Percentiles rank a stretch among this genome's conserved stretches.
Conservation (phyloP, 2,329 filamentous ascomycete species). For the Diaporthe citri region DNA sequence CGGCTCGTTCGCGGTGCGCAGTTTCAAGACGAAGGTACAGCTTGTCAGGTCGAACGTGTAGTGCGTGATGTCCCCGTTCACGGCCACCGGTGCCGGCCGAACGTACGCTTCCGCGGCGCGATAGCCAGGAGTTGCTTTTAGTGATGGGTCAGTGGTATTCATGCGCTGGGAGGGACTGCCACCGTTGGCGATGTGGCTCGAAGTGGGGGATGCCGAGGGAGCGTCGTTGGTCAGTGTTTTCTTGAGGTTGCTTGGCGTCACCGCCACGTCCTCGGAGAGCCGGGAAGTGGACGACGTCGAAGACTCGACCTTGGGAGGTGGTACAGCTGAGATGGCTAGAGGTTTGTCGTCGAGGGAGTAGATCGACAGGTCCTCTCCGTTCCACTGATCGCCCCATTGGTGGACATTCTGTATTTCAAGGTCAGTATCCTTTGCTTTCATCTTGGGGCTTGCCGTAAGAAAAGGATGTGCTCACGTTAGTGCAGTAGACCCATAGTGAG, state of each 20-base stretch:
- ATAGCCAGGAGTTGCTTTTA: conserved; percentile 75
- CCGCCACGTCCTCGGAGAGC: conserved; percentile 58
- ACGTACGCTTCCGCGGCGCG: conserved; percentile 95
- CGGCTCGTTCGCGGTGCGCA: conserved; percentile 72
- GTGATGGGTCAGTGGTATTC: conserved; percentile 63
- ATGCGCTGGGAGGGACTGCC: conserved; percentile 15
- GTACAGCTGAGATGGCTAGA: conserved; percentile 61
- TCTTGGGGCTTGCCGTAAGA: not conserved
- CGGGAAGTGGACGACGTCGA: conserved; percentile 52
- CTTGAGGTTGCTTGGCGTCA: conserved; percentile 83
- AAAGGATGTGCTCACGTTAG: conserved; percentile 63
- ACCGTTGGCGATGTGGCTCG: conserved; percentile 50
- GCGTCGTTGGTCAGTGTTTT: conserved; percentile 71
- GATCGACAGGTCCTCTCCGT: conserved; percentile 95
- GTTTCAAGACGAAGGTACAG: conserved; percentile 80
- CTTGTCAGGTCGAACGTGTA: conserved; percentile 87
- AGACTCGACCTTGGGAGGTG: conserved; percentile 46
- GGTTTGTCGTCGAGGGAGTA: conserved; percentile 84
- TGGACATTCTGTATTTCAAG: conserved; percentile 77
- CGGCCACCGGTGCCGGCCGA: conserved; percentile 82
- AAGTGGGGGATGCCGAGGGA: conserved; percentile 71
- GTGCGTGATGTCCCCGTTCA: conserved; percentile 76
- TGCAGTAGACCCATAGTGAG: conserved; percentile 89
- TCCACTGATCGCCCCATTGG: conserved; percentile 93
- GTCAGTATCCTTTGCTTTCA: conserved; percentile 41